Conservation (phyloP, 2,329 filamentous ascomycete genomes). For the Colletotrichum siamense region DNA sequence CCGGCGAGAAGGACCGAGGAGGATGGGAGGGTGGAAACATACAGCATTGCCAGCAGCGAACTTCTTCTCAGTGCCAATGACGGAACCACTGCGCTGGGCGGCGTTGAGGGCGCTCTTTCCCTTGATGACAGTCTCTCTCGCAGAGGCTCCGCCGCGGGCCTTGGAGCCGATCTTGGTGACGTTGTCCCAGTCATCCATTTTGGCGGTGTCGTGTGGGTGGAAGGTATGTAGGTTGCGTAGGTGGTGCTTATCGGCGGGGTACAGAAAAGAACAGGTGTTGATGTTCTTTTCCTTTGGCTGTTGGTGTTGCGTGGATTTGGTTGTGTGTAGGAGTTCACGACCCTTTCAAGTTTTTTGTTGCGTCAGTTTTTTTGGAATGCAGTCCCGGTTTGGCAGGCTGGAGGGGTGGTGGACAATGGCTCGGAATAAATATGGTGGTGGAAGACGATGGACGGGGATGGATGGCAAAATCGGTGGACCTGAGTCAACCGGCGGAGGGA, state of each 20-base stretch:
- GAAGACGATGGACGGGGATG: conserved; percentile 33
- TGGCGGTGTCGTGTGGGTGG: conserved; percentile 48
- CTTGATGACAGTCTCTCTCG: conserved; percentile 87
- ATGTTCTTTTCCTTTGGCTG: conserved; percentile 1
- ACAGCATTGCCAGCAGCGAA: conserved; percentile 77
- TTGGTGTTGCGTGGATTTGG: conserved; percentile 18
- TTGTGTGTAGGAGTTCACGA: background rate
- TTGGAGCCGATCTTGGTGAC: conserved; percentile 95
- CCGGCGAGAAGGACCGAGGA: background rate
- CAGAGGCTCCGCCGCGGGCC: conserved; percentile 67
- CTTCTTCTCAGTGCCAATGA: conserved; percentile 94
- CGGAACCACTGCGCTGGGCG: conserved; percentile 78
- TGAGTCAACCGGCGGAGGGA: conserved; percentile 36
- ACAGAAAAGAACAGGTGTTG: background rate
- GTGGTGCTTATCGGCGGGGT: background rate
- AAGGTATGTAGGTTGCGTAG: background rate
- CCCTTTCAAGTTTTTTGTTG: background rate
- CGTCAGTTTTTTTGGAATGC: conserved; percentile 8
- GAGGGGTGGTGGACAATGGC: background rate
- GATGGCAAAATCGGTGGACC: conserved; percentile 24
- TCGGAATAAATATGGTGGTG: conserved; percentile 17
- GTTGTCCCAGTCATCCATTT: conserved; percentile 80
- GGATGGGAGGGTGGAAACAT: conserved; percentile 44
- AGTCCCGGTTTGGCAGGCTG: background rate
- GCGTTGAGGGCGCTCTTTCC: conserved; percentile 87